A percentile compares a stretch with the other conserved stretches of the same genome.
Conservation (phyloP, 2,329 filamentous ascomycete genomes). For the Verticillium alfalfae region DNA sequence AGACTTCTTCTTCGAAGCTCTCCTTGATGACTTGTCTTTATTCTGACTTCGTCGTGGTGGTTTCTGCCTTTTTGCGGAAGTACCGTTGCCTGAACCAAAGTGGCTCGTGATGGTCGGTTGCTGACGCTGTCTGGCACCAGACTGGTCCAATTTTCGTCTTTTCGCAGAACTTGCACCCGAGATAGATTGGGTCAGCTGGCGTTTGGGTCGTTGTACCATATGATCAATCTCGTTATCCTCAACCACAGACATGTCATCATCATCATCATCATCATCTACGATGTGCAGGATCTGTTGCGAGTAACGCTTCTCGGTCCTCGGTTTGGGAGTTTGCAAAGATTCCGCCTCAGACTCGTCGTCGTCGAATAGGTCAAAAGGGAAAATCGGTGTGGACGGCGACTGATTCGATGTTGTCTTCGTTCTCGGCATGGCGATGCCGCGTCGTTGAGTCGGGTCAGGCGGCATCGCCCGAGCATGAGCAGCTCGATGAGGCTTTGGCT, state of each 20-base stretch:
- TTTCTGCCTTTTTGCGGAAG: background rate
- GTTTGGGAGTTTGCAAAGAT: slow-evolving; percentile 4
- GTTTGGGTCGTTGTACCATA: slow-evolving; percentile 41
- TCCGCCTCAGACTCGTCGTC: slow-evolving; percentile 43
- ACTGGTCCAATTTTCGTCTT: slow-evolving; percentile 17
- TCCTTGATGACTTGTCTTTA: background rate
- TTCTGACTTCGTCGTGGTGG: background rate
- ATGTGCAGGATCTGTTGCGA: slow-evolving; percentile 12
- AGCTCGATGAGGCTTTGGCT: slow-evolving; percentile 20
- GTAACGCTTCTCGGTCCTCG: slow-evolving; percentile 7
- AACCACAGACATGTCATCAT: slow-evolving; percentile 29
- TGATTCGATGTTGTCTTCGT: slow-evolving; percentile 18
- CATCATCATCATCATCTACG: slow-evolving; percentile 6
- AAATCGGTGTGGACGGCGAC: background rate
- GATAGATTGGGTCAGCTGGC: slow-evolving; percentile 23
- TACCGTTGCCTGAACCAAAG: slow-evolving; percentile 7
- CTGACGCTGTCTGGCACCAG: slow-evolving; percentile 10
- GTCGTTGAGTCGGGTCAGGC: slow-evolving; percentile 32
- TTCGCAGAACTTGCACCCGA: slow-evolving; percentile 15
- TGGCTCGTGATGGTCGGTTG: slow-evolving; percentile 27
- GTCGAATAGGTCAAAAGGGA: slow-evolving; percentile 27
- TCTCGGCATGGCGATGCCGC: slow-evolving; percentile 45
- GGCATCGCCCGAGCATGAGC: slow-evolving; percentile 21
- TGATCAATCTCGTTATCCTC: slow-evolving; percentile 48
- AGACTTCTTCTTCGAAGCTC: background rate